Evolutionary conservation across 2,329 filamentous ascomycete species (phyloP).

Genomic region (Elsinoe fawcettii): DNA sequence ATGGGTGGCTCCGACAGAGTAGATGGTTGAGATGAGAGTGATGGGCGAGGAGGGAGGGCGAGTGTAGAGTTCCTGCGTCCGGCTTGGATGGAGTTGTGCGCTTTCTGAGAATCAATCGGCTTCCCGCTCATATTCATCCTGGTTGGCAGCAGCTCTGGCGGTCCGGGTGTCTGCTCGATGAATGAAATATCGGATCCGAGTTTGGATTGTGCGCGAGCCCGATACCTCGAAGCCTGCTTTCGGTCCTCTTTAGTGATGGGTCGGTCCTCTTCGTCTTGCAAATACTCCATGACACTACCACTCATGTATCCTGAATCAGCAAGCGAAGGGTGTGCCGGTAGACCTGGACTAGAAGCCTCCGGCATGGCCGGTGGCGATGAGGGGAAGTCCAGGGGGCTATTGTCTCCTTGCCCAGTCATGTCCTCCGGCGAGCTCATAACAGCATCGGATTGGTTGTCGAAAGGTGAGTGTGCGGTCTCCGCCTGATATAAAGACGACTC

Average conservation of each 20-base stretch:
- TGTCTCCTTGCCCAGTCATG: conserved; percentile 43
- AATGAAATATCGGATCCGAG: conserved; percentile 24
- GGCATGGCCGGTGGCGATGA: conserved; percentile 84
- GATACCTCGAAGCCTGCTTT: conserved; percentile 30
- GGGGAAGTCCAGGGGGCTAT: conserved; percentile 73
- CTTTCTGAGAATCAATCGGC: conserved; percentile 16
- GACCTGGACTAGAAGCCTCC: conserved; percentile 67
- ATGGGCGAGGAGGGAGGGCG: conserved; percentile 27
- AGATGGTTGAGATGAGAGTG: conserved; percentile 11
- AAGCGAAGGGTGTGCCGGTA: conserved; percentile 42
- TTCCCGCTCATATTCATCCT: conserved; percentile 18
- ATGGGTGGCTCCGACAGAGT: conserved; percentile 1
- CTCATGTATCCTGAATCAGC: conserved; percentile 78
- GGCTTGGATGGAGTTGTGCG: conserved; percentile 21
- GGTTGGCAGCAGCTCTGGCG: conserved; percentile 36
- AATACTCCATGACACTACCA: conserved; percentile 61
- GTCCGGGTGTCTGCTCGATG: conserved; percentile 34
- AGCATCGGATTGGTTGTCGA: conserved; percentile 32
- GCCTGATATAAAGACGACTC: conserved; percentile 19
- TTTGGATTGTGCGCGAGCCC: conserved; percentile 18
- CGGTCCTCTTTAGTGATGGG: conserved; percentile 33
- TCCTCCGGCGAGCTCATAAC: conserved; percentile 40
- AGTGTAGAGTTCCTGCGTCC: conserved; percentile 27
- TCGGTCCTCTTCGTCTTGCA: conserved; percentile 47
- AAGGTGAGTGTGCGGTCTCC: conserved; percentile 18